Base-by-base conservation (phyloP, 2,329 filamentous ascomycete genomes). In the Fusarium nurragi region DNA sequence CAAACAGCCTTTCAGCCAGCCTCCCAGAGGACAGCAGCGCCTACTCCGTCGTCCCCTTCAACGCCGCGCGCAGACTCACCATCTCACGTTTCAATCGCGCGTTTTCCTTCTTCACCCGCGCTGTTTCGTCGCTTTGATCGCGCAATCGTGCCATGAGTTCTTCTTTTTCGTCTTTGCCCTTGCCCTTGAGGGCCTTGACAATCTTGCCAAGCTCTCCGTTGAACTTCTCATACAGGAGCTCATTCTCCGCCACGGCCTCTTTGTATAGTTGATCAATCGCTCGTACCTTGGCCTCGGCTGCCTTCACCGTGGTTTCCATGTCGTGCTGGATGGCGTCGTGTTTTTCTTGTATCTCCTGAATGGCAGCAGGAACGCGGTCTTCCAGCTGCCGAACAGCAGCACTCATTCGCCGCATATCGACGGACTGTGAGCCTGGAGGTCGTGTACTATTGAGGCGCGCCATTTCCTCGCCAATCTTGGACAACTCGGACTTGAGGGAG, bases 181-280 rank as follows among this genome's bases (percentile, higher is more conserved):
- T 90, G 60, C 86, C 86, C 75, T 87, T 88, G 44, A 95, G 83
- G 37, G 90, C 91, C 75, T 88, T 90, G 39, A 93, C 83, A 60
- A 97, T 91, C 80, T 91, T 93, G 69, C 87, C 90, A 44, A 98
- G 80, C 78, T 97, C 94, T n/a, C 88, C 86, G 72, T 97, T 97
- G 81, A 97, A 97, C 60, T 89, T 90, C 67, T 94, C 91, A 76
- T 97, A 97, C 53, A 98, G 82, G 26, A 94, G 86, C 78, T 97
- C 94, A 71, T 97, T 98, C 80, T 98, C 94, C 0, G 92, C 91
- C 70, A 89, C 93, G 16, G 89, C 87, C 73, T 97, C 93, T 66
- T 92, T 91, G 79, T 96, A 97, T 48, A 97, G 81, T 77, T 96
- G 91, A 74, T 97, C 94, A 50, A 97, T 87, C 37, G 90, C 90